These are phyloP conservation scores for Xylaria flabelliformis DNA, from an alignment of 495 filamentous ascomycete species.

Conservation along the genomic window DNA sequence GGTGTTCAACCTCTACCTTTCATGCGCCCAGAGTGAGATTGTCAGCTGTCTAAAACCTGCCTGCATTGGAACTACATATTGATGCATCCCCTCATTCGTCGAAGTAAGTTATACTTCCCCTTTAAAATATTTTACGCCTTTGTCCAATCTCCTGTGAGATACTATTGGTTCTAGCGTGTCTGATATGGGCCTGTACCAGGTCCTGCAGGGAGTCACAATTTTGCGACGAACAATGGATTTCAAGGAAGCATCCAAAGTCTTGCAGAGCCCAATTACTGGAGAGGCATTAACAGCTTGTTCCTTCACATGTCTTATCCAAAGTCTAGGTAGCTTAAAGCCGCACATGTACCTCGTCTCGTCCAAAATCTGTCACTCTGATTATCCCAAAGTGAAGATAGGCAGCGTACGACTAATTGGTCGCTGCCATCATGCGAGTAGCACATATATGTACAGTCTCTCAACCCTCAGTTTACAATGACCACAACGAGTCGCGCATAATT, in stretches of 20 bases:
- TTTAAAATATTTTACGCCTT: not conserved
- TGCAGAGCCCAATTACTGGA: not conserved
- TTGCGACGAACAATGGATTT: too few species aligned
- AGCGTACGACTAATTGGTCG: not conserved
- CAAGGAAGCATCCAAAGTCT: slow-evolving; percentile 1
- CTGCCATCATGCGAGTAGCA: not conserved
- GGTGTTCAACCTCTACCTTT: not conserved
- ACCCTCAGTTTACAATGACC: not conserved
- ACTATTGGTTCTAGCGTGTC: not conserved
- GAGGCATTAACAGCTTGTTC: not conserved
- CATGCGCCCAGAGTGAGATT: not conserved
- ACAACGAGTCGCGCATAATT: not conserved
- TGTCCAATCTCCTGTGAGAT: slow-evolving; percentile 2
- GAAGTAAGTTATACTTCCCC: not conserved
- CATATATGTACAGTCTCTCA: not conserved
- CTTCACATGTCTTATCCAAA: not conserved
- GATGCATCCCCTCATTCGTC: not conserved
- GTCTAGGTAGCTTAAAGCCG: not conserved
- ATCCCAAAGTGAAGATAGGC: not conserved
- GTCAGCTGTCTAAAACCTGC: slow-evolving; percentile 1
- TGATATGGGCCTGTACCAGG: too few species aligned
- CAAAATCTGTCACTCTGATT: not conserved
- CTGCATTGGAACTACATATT: not conserved
- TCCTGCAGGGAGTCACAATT: not conserved
- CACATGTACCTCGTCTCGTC: not conserved